Conservation (phyloP, 1,284 basidiomycete species). For the Irpex rosettiformis region DNA sequence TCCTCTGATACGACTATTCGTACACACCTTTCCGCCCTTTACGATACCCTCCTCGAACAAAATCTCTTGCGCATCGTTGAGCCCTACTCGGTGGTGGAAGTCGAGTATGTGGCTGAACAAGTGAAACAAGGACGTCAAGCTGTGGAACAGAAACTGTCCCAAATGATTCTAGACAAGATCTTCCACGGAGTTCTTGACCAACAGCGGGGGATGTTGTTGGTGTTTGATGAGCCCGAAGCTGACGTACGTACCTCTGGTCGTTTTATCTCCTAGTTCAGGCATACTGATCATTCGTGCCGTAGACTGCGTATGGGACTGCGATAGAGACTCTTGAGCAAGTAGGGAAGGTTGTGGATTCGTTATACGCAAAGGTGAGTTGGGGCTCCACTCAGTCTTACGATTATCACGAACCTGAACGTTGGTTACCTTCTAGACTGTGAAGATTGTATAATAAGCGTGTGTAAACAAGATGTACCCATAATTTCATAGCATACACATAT, state of each 20-base stretch:
- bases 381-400: slow-evolving; percentile 4
- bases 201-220: slow-evolving; percentile 86
- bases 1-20: slow-evolving; percentile 93
- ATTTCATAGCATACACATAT: too few relatives aligned
- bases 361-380: slow-evolving; percentile 78
- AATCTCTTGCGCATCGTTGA: slow-evolving; percentile 94
- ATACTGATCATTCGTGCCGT: slow-evolving; percentile 11
- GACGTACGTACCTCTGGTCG: slow-evolving; percentile 53
- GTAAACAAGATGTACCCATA: neutral
- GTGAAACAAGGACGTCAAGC: slow-evolving; percentile 89
- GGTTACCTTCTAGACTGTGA: slow-evolving; percentile 36
- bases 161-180: slow-evolving; percentile 98
- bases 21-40: slow-evolving; percentile 88
- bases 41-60: slow-evolving; percentile 94
- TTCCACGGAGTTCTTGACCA: slow-evolving; percentile 95
- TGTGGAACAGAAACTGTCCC: slow-evolving; percentile 94
- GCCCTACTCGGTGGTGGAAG: slow-evolving; percentile 91
- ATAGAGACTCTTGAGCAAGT: slow-evolving; percentile 90
- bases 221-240: slow-evolving; percentile 82
- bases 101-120: slow-evolving; percentile 84
- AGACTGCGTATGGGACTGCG: slow-evolving; percentile 86
- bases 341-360: slow-evolving; percentile 85
- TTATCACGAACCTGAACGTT: neutral
- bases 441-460: slow-evolving; percentile 36
- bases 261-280: neutral